Base-by-base conservation (phyloP, 345 rosid genomes). In the Sonneratia alba region DNA sequence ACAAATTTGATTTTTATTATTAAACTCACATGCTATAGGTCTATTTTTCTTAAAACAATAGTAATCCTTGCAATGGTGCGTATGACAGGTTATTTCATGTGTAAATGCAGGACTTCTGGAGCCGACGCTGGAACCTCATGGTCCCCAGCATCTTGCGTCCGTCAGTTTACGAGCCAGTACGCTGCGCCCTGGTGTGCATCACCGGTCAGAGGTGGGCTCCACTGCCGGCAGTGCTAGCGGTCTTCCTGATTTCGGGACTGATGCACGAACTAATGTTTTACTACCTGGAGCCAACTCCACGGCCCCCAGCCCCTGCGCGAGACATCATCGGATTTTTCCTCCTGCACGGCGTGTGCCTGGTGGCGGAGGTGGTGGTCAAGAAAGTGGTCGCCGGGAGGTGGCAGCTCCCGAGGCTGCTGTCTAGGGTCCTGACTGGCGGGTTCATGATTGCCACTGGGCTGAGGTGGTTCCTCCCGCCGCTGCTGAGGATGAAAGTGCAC, bases 201-300 rank as follows among this genome's bases (percentile, higher is more conserved):
- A 27, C 79, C 2, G 88, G 88, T 3, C 62, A 73, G 34, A 72
- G 53, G 15, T 81, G 79, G 85, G 89, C 93, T 4, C 75, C 73
- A 0, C 67, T 83, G 3, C 84, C 82, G 0, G 88, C 89, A 0
- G 77, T 80, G 6, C 73, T 83, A 1, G 74, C 74, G 5, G 79
- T 92, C 0, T 89, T 86, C 36, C 15, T 86, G 1, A 86, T 79
- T 1, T 87, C 96, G 0, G 91, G 77, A 2, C 3, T 82, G 0
- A 86, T 87, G 90, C 97, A 91, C 62, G 90, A 86, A 83, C 85
- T 87, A 4, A 68, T 87, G 32, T 87, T 89, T 76, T 91, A 71
- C 66, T 86, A 87, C 76, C n/a, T 56, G 12, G n/a, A 55, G n/a
- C 19, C 84, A 71, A 84, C 36, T 3, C 8, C 9, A 59, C 64